A percentile compares a stretch with the other conserved stretches of the same genome.
Conservation (phyloP, 768 basidiomycete species). For the Multifurca ochricompacta region DNA sequence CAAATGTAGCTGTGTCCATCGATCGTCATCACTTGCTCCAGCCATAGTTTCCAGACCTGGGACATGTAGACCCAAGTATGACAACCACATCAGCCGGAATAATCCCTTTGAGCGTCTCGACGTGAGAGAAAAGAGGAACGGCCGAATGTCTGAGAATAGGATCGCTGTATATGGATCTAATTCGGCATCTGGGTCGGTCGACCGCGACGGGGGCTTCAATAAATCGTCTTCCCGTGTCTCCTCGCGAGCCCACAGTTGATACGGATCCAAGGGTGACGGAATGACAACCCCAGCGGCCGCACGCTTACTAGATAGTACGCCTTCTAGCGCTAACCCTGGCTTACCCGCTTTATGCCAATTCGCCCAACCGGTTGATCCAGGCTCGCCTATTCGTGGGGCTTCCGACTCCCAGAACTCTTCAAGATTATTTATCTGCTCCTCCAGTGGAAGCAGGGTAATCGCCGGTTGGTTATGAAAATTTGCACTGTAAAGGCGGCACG, state of each 20-base stretch:
- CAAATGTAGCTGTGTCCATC: conserved; percentile 52
- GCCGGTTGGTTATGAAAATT: conserved; percentile 44
- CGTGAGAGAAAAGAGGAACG: conserved; percentile 41
- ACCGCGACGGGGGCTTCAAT: conserved; percentile 44
- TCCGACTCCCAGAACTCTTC: conserved; percentile 87
- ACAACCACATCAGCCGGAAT: conserved; percentile 65
- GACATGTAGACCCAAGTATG: conserved; percentile 60
- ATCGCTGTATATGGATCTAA: conserved; percentile 67
- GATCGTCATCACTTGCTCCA: conserved; percentile 44
- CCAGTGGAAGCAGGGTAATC: conserved; percentile 38
- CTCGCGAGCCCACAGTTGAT: conserved; percentile 52
- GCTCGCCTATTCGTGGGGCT: conserved; percentile 65
- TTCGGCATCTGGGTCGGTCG: conserved; percentile 39
- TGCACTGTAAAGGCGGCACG: conserved; percentile 33
- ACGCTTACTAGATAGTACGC: conserved; percentile 4
- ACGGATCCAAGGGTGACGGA: conserved; percentile 46
- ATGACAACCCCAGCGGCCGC: conserved; percentile 12
- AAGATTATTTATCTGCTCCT: conserved; percentile 45
- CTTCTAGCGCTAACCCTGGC: conserved; percentile 24
- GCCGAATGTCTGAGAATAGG: conserved; percentile 64
- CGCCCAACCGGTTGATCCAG: conserved; percentile 58
- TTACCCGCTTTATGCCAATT: conserved; percentile 46
- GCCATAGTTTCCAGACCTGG: conserved; percentile 47
- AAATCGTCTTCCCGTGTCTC: conserved; percentile 45
- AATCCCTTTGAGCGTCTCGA: conserved; percentile 40